Conservation (phyloP, 768 basidiomycete species). For the Hygrophoropsis aurantiaca region DNA sequence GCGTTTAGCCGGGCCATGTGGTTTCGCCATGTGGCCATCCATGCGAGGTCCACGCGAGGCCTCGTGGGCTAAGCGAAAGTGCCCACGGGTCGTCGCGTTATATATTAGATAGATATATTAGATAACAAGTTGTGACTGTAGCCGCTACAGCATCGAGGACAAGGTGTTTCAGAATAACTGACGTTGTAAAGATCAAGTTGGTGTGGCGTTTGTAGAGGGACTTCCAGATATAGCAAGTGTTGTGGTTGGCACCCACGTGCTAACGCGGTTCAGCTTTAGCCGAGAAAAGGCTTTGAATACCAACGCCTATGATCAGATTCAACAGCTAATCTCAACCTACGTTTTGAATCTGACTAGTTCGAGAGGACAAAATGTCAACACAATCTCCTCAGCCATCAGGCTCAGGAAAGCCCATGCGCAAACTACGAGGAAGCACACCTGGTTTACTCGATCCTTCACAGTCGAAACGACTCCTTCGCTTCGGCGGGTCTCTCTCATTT, state of each 20-base stretch:
- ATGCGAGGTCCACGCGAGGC: too few relatives aligned
- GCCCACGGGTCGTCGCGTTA: too few relatives aligned
- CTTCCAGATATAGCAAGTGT: neutral
- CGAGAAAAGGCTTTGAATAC: too few relatives aligned
- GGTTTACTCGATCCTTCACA: slow-evolving; percentile 69
- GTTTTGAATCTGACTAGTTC: neutral
- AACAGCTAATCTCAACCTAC: neutral
- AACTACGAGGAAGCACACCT: slow-evolving; percentile 47
- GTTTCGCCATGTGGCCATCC: too few relatives aligned
- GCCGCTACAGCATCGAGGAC: too few relatives aligned
- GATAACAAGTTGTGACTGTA: too few relatives aligned
- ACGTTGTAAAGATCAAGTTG: too few relatives aligned
- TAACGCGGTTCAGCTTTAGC: too few relatives aligned
- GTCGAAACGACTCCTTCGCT: slow-evolving; percentile 57
- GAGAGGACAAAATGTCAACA: neutral
- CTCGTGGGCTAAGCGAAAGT: too few relatives aligned
- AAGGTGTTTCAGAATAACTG: too few relatives aligned
- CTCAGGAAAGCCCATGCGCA: slow-evolving; percentile 6
- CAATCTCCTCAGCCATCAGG: neutral
- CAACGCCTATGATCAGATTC: neutral
- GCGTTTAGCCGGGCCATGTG: too few relatives aligned
- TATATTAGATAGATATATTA: too few relatives aligned
- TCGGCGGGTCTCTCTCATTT: slow-evolving; percentile 63
- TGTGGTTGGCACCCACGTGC: neutral
- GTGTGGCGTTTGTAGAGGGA: neutral